Percentiles rank a stretch among this genome's conserved stretches.
phyloP scores from a whole-genome alignment of 1,284 basidiomycete species.

The Cryptococcus maquisensis region DNA sequence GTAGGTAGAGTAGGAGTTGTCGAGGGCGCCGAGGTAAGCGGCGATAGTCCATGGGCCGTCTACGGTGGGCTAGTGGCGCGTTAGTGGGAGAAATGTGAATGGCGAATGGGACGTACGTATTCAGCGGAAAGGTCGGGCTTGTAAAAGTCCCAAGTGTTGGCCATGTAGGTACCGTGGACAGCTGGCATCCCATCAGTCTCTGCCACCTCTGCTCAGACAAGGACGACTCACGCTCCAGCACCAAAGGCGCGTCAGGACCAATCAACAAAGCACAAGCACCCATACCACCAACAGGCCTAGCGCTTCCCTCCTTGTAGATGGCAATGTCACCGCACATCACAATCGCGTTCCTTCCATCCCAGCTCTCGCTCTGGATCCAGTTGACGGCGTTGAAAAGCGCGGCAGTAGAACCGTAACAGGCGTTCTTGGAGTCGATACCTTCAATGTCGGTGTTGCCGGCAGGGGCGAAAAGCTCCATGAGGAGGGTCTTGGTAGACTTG shows the following conservation, averaged over 20 bases:
- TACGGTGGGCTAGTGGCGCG: conserved; percentile 73
- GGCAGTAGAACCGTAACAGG: conserved; percentile 97
- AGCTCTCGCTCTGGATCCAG: conserved; percentile 95
- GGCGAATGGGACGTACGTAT: conserved; percentile 39
- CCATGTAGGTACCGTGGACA: conserved; percentile 95
- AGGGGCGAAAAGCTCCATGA: conserved; percentile 94
- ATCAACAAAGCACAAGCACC: conserved; percentile 93
- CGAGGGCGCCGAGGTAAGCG: conserved; percentile 90
- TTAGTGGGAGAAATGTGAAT: background rate
- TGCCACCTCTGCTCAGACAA: too few relatives aligned
- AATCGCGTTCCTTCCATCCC: conserved; percentile 97
- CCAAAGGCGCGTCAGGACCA: conserved; percentile 91
- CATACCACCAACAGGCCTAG: conserved; percentile 93
- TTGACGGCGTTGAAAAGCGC: conserved; percentile 96
- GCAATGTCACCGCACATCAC: conserved; percentile 98
- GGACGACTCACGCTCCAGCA: conserved; percentile 78
- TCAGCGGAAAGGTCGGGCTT: conserved; percentile 72
- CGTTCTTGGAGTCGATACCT: conserved; percentile 98
- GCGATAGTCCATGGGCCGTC: conserved; percentile 96
- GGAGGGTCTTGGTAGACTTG: conserved; percentile 96
- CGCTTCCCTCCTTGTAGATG: conserved; percentile 93
- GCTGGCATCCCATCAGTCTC: conserved; percentile 56
- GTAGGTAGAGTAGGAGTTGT: conserved; percentile 83
- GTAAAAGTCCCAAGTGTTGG: conserved; percentile 97
- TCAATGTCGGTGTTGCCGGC: conserved; percentile 96